Base-by-base conservation (phyloP, 73 alveolate genomes). In the Blepharisma stoltei region DNA sequence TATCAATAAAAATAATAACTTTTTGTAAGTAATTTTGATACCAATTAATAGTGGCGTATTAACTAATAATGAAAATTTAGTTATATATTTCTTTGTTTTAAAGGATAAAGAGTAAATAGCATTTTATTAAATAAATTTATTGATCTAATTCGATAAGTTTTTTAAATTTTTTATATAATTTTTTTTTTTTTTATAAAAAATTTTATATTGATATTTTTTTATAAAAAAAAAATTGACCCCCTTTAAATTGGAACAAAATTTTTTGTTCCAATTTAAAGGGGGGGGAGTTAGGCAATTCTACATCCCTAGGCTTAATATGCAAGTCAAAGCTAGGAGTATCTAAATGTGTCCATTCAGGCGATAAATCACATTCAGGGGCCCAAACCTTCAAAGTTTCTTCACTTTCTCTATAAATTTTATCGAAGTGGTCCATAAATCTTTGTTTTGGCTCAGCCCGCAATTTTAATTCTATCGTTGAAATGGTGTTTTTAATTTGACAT, bases 311-410 rank as follows among this genome's bases (percentile, higher is more conserved):
- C 18, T 60, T 0, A 60, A 60, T 60, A 20, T 8, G 14, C 14
- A 20, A 60, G 48, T 60, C 23, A 60, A 1, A 60, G 0, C 5
- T 9, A 2, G 73, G 46, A 14, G 73, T 14, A 1, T 14, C 18
- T 60, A 60, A 14, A 8, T 20, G 18, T 18, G 73, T 38, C 73
- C 73, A 60, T 20, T 60, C 73, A 14, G 18, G 18, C 2, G 49
- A 14, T 14, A 60, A n/a, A 18, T 60, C 73, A 60, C 18, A 8
- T 60, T 60, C 73, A 1, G 73, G 23, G 0, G 23, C 73, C 73
- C 73, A 60, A 20, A 60, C 46, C 5, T 60, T 14, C 46, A 60
- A 60, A 2, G 73, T 60, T 60, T 60, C 18, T 9, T 60, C 18
- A 20, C 14, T 25, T 20, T 60, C 73, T 25, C 23, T 14, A 14